These are phyloP conservation scores for Rhynchosporium graminicola DNA, from an alignment of 2,329 filamentous ascomycete species.

Conservation along the genomic window DNA sequence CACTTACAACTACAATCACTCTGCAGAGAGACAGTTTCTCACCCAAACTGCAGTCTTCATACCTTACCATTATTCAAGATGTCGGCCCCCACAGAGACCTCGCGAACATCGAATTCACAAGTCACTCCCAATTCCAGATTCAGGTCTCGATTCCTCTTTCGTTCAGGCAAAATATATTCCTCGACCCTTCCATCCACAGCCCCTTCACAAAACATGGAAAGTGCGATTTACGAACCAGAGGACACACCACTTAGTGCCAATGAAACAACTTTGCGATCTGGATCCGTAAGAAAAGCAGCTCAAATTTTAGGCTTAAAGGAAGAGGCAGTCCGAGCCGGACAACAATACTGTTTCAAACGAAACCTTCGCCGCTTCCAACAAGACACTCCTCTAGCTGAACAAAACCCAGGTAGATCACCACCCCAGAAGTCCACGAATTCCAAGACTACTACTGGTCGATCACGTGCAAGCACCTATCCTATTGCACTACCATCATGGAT, in stretches of 20 bases:
- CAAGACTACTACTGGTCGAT: too few relatives aligned
- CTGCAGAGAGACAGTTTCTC: not conserved
- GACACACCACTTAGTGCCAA: not conserved
- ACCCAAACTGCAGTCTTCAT: not conserved
- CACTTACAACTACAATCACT: not conserved
- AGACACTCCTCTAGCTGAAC: too few relatives aligned
- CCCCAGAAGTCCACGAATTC: too few relatives aligned
- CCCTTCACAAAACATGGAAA: not conserved
- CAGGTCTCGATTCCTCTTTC: not conserved
- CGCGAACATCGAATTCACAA: not conserved
- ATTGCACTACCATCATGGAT: conserved; percentile 2
- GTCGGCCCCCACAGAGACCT: not conserved
- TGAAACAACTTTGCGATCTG: not conserved
- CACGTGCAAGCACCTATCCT: too few relatives aligned
- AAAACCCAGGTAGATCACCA: too few relatives aligned
- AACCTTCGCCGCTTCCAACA: too few relatives aligned
- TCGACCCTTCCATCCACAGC: not conserved
- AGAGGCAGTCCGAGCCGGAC: not conserved
- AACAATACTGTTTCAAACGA: not conserved
- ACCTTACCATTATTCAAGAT: not conserved
- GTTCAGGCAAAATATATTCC: not conserved
- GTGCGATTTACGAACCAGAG: not conserved
- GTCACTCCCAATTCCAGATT: not conserved
- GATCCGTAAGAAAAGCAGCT: not conserved
- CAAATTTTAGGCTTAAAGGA: not conserved